Base-by-base conservation (phyloP, 2,329 filamentous ascomycete genomes). In the Fusarium domesticum region DNA sequence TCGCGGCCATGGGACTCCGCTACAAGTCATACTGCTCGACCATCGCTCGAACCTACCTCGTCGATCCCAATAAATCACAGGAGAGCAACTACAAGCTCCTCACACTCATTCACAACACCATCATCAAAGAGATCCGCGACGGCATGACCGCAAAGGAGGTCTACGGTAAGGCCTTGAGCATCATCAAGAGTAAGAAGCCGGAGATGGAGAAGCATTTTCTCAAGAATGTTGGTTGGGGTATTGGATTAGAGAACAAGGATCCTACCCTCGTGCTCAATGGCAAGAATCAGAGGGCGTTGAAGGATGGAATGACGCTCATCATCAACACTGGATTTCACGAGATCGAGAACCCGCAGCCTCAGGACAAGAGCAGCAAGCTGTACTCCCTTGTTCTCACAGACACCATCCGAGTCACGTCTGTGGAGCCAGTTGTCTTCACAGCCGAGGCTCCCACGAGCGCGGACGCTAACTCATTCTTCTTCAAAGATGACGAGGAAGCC, bases 401-500 rank as follows among this genome's bases (percentile, higher is more conserved):
- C 68, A 98, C 95, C 0, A 85, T 98, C 35, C 89, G 93, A 58
- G 89, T 96, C 38, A 88, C 86, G 10, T 75, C 80, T 6, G 72
- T 72, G n/a, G 89, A 95, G 39, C 80, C 86, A 1, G 85, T 90
- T 23, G 83, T 96, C 19, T 97, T 98, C 70, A 98, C 93, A 15
- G 90, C 89, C 47, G 91, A 96, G 63, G 91, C 92, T 1, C 84
- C 91, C 2, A 87, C 88, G 19, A 92, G 96, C 62, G 81, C 95
- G 47, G 93, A 97, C 60, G 90, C 90, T 4, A 92, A 92, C 31
- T 96, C 92, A 0, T 98, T 98, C 75, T 97, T 96, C 71, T 98
- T 98, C 75, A 95, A 96, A 64, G 92, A 97, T 57, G 90, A 96
- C 49, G 89, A 95, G 63, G 88, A 95, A 56, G 82, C 89, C 51